phyloP scores from a whole-genome alignment of 305 asterid genomes.

The Rubia tinctorum region DNA sequence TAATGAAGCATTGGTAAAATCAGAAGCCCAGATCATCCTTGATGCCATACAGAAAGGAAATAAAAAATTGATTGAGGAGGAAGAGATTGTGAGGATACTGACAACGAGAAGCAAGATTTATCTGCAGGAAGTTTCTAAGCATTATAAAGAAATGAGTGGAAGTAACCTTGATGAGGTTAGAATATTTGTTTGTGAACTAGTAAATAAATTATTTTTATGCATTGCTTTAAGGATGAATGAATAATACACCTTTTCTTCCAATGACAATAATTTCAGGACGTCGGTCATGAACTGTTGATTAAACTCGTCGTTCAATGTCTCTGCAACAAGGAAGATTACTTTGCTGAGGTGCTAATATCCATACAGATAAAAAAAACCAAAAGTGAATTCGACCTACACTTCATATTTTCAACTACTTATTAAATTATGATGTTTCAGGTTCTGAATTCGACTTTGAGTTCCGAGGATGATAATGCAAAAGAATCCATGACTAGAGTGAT shows the following conservation, averaged over 20 bases:
- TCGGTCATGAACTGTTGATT: conserved; percentile 31
- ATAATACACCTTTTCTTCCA: background rate
- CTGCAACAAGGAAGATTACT: conserved; percentile 52
- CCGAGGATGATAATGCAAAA: conserved; percentile 47
- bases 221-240: background rate
- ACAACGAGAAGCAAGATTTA: conserved; percentile 78
- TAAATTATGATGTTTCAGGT: conserved; percentile 25
- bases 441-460: conserved; percentile 43
- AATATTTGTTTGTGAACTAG: background rate
- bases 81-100: conserved; percentile 54
- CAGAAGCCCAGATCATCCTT: conserved; percentile 54
- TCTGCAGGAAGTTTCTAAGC: conserved; percentile 42
- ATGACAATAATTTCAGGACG: conserved; percentile 37
- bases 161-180: conserved; percentile 61
- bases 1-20: conserved; percentile 51
- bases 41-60: conserved; percentile 36
- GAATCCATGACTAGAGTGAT: conserved; percentile 65
- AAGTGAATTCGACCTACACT: background rate
- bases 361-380: no score
- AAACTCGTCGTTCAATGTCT: conserved; percentile 65
- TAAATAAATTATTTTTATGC: background rate
- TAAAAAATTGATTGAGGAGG: conserved; percentile 32
- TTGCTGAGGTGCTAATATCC: conserved; percentile 42
- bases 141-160: conserved; percentile 65
- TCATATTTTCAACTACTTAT: background rate